Evolutionary conservation across 148 eudicot genomes (phyloP).

Genomic region (Chenopodium quinoa): DNA sequence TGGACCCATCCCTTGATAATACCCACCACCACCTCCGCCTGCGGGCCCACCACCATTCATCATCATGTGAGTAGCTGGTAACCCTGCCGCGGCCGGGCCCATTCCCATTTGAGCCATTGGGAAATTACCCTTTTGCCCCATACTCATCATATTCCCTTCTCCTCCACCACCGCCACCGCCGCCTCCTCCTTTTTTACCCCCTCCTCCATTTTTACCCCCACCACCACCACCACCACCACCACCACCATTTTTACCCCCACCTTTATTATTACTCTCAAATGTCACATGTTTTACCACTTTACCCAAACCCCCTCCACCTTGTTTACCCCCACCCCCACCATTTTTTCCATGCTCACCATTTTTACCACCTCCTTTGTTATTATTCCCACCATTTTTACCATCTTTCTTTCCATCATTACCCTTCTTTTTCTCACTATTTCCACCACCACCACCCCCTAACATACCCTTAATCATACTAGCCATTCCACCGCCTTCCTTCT

Average conservation of each 20-base stretch:
- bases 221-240: constrained; percentile 19
- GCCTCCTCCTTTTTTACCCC: constrained; percentile 15
- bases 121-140: constrained; percentile 48
- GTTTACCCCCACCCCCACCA: constrained; percentile 22
- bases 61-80: constrained; percentile 39
- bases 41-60: constrained; percentile 24
- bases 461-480: constrained; percentile 28
- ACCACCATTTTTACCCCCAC: constrained; percentile 29
- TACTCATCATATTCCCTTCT: constrained; percentile 26
- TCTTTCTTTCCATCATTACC: constrained; percentile 37
- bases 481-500: constrained; percentile 22
- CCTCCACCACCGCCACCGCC: constrained; percentile 32
- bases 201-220: background rate
- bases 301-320: constrained; percentile 18
- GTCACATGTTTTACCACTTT: constrained; percentile 30
- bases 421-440: constrained; percentile 35
- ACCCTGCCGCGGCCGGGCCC: constrained; percentile 57
- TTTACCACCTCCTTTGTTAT: constrained; percentile 27
- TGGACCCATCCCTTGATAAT: constrained; percentile 51
- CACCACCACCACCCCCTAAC: constrained; percentile 32
- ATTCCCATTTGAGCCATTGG: constrained; percentile 59
- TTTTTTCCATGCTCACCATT: constrained; percentile 34
- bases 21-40: constrained; percentile 37
- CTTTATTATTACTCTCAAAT: constrained; percentile 22
- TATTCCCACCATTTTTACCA: constrained; percentile 19